Base-by-base conservation (phyloP, 2,329 filamentous ascomycete genomes). In the Rhytidhysteron rufulum region DNA sequence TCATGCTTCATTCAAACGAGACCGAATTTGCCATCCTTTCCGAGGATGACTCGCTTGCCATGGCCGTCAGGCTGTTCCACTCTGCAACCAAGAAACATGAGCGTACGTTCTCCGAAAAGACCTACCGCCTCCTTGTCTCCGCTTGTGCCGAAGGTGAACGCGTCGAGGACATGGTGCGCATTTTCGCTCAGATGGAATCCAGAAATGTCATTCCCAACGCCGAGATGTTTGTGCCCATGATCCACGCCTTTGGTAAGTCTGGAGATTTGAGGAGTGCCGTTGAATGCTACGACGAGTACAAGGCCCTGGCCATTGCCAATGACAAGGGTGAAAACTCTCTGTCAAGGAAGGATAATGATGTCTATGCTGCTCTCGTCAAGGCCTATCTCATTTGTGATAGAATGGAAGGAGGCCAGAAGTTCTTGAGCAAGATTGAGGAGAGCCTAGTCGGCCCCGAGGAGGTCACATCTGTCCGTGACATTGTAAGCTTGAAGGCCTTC, bases 211-310 rank as follows among this genome's bases (percentile, higher is more conserved):
- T 80, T 13, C 88, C 91, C 0, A 82, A 85, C 43, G 84, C 88
- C 5, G 81, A 85, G 33, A 87, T 91, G 38, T 97, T 95, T 68
- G 86, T 89, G 2, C 79, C 84, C 15, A 95, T 98, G 87, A 96
- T 98, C 62, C 83, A 86, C n/a, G 89, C 90, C 1, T 97, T 95
- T 60, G 88, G 88, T 45, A 78, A 79, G 31, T 79, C 78, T 9
- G 86, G 89, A 36, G 89, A 97, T 60, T 71, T 97, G 32, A 76
- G 83, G 54, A 94, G 86, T 53, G 93, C 90, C 16, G 87, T 97
- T 5, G 89, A 95, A 63, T 89, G 88, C 67, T 98, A 96, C 69
- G 91, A 94, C 49, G 88, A 95, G 67, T 97, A 97, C 74, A 88
- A 88, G 58, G 79, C 81, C 33, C 74, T 96, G 31, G 90, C 91